Evolutionary conservation across 306 rosid species (phyloP), one percentile per base, ranked within the genome.

Genomic region (Corylus heterophylla): DNA sequence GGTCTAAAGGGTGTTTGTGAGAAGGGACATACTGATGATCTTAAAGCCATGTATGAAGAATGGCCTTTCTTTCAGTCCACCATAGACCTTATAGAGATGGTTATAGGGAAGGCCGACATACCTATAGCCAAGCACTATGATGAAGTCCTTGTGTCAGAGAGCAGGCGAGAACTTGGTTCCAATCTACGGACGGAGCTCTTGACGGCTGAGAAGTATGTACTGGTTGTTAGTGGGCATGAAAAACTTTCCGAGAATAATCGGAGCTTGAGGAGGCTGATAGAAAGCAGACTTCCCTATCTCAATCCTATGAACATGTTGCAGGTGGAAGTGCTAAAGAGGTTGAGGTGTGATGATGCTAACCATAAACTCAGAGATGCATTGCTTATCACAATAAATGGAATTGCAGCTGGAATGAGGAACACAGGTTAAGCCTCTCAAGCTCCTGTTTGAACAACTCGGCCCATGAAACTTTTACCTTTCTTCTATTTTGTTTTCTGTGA

Each of bases 341-440:
- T 94, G 64, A 88, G 98, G 68, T 52, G 89, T 22, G 97, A 94
- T 16, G 93, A 90, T 8, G 93, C 86, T 82, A 92, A 92, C 82
- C 83, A 50, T 74, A 85, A 87, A 72, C 86, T 94, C 79, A 82
- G 98, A 84, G 98, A 94, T 85, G 97, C 97, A 61, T 85, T 94
- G 86, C 98, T 90, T 71, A 94, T 94, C 81, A 94, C 97, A 31
- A 86, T 94, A 50, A 94, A 94, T 79, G 98, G 97, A 17, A 94
- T 94, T 45, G 97, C 98, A 58, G 98, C 98, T 3, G 97, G 98
- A 54, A 94, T 94, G 98, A 90, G 91, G 88, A 94, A 94, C 77
- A 94, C 98, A 17, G 98, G 98, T 79, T 90, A 76, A 88, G 52
- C 63, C 69, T 79, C 74, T 79, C 82, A 84, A 75, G 48, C 74